These are phyloP conservation scores for Zygoascus bituminiphila DNA, from an alignment of 805 yeast species.

Conservation along the genomic window DNA sequence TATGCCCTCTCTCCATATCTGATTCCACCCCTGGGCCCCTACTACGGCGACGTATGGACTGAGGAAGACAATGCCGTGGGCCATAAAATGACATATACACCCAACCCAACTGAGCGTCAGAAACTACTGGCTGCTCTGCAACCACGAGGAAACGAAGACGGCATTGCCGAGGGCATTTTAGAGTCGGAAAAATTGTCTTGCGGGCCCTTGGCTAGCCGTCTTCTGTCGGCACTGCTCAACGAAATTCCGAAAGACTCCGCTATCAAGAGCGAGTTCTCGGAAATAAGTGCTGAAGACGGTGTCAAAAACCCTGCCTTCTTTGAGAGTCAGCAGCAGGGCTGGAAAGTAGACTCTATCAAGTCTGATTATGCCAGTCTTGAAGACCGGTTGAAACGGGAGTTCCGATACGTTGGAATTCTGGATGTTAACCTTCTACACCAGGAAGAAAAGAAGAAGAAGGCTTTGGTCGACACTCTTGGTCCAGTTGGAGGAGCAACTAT, in stretches of 20 bases:
- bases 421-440: conserved; percentile 26
- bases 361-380: conserved; percentile 76
- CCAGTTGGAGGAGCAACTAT: background rate
- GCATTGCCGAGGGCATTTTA: conserved; percentile 49
- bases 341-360: conserved; percentile 39
- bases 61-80: conserved; percentile 50
- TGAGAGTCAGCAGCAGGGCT: conserved; percentile 26
- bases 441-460: conserved; percentile 25
- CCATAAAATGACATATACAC: conserved; percentile 20
- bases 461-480: background rate
- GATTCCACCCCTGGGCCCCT: conserved; percentile 79
- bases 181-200: conserved; percentile 73
- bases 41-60: conserved; percentile 78
- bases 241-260: conserved; percentile 15
- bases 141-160: conserved; percentile 46
- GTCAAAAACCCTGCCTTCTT: conserved; percentile 6
- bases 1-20: conserved; percentile 46
- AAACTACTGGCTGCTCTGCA: conserved; percentile 5
- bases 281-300: conserved; percentile 7
- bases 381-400: conserved; percentile 77
- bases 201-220: conserved; percentile 83
- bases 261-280: background rate
- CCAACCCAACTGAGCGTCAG: conserved; percentile 21
- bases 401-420: conserved; percentile 83
- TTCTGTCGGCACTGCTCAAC: conserved; percentile 66